Percentiles rank a stretch among this genome's conserved stretches.
Conservation (phyloP, 1,284 basidiomycete genomes). For the Sphaerobolus stellatus region DNA sequence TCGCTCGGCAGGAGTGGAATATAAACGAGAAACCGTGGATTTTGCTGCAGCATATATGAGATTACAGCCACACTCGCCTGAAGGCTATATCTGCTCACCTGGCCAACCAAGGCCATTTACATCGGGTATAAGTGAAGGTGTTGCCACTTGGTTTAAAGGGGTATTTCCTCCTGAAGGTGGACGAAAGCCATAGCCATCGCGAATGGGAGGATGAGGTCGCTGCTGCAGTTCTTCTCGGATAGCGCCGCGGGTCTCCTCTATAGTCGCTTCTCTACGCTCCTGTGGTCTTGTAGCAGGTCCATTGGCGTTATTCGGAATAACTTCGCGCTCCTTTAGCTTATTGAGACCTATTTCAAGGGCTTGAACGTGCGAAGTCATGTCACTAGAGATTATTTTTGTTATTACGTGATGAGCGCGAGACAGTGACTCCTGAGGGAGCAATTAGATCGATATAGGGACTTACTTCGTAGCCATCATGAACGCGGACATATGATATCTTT, state of each 20-base stretch:
- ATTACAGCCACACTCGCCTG: constrained; percentile 8
- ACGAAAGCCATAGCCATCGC: constrained; percentile 82
- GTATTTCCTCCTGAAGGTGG: constrained; percentile 66
- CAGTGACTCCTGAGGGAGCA: no score
- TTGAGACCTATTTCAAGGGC: constrained; percentile 9
- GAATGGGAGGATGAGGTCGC: constrained; percentile 19
- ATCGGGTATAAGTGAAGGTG: constrained; percentile 62
- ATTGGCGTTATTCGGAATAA: no score
- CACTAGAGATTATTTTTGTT: background rate
- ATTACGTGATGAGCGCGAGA: constrained; percentile 2
- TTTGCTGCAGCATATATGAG: constrained; percentile 60
- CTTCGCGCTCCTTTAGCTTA: constrained; percentile 3
- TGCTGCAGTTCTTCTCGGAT: constrained; percentile 11
- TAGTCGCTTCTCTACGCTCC: constrained; percentile 9
- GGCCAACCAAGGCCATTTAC: constrained; percentile 93
- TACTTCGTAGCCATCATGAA: no score
- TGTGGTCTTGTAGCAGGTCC: background rate
- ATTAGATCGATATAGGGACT: no score
- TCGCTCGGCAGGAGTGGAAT: constrained; percentile 75
- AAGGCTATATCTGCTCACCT: constrained; percentile 47
- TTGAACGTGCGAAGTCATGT: background rate
- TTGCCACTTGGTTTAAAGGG: constrained; percentile 37
- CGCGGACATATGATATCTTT: no score
- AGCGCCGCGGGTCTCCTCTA: constrained; percentile 7
- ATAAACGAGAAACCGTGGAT: constrained; percentile 81